Evolutionary conservation across 1,284 basidiomycete species (phyloP).

Genomic region (Cryptococcus hybrid): DNA sequence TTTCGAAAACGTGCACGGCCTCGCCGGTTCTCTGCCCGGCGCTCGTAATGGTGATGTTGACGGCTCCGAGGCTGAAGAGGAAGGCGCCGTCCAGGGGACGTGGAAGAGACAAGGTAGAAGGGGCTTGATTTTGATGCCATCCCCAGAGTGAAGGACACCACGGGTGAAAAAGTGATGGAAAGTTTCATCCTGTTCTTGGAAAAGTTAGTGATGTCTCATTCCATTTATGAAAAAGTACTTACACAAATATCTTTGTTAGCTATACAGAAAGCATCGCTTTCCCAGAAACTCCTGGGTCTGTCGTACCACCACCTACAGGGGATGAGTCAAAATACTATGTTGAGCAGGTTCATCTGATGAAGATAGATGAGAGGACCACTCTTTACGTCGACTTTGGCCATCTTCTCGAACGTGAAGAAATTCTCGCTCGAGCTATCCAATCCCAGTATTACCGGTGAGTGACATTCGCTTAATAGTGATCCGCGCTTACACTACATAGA

Average conservation of each 20-base stretch:
- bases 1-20: conserved; percentile 43
- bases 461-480: background rate
- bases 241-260: conserved; percentile 50
- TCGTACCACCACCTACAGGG: conserved; percentile 54
- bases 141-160: conserved; percentile 83
- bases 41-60: conserved; percentile 5
- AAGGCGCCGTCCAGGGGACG: conserved; percentile 11
- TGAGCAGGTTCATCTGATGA: conserved; percentile 89
- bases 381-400: conserved; percentile 96
- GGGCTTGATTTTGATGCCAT: conserved; percentile 59
- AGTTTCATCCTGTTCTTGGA: conserved; percentile 88
- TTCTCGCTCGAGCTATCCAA: conserved; percentile 87
- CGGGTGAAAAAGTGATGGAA: conserved; percentile 88
- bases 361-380: conserved; percentile 87
- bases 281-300: conserved; percentile 69
- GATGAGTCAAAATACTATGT: conserved; percentile 66
- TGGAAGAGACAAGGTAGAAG: conserved; percentile 12
- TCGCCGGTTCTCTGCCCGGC: conserved; percentile 30
- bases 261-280: conserved; percentile 76
- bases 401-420: conserved; percentile 82
- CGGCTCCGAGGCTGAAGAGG: conserved; percentile 18
- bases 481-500: conserved; percentile 22
- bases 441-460: conserved; percentile 83
- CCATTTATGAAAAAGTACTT: background rate
- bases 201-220: conserved; percentile 61